Conservation (phyloP, 2,329 filamentous ascomycete species). For the Pyricularia pennisetigena region DNA sequence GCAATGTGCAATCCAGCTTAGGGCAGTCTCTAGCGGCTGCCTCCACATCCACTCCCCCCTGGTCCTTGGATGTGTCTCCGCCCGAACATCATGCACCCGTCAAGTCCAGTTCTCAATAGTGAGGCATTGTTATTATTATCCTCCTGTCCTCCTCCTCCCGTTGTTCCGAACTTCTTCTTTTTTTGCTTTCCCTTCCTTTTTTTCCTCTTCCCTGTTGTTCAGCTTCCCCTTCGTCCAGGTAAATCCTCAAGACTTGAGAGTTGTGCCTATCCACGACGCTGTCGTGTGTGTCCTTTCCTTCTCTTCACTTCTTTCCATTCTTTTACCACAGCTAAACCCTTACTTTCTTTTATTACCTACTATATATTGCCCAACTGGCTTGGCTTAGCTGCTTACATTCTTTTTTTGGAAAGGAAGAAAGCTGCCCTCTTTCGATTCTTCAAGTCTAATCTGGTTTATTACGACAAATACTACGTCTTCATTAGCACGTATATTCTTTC, state of each 20-base stretch:
- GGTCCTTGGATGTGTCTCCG: slow-evolving; percentile 18
- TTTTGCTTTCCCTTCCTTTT: slow-evolving; percentile 17
- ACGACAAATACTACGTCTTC: slow-evolving; percentile 9
- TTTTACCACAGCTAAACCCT: slow-evolving; percentile 22
- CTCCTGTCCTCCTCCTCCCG: slow-evolving; percentile 21
- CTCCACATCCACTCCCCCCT: slow-evolving; percentile 1
- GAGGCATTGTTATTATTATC: slow-evolving; percentile 29
- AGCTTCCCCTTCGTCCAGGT: slow-evolving; percentile 13
- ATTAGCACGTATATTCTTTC: slow-evolving; percentile 15
- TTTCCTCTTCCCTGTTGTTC: slow-evolving; percentile 17
- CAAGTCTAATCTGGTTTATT: slow-evolving; percentile 25
- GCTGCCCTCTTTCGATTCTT: slow-evolving; percentile 14
- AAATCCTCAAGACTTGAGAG: slow-evolving; percentile 15
- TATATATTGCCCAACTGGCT: slow-evolving; percentile 42
- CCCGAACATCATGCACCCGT: slow-evolving; percentile 22
- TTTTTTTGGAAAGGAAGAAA: slow-evolving; percentile 27
- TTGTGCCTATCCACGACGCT: slow-evolving; percentile 12
- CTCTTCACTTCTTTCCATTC: slow-evolving; percentile 23
- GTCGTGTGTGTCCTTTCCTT: slow-evolving; percentile 21
- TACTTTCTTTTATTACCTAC: slow-evolving; percentile 30
- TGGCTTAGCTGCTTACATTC: slow-evolving; percentile 49
- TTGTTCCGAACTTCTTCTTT: slow-evolving; percentile 11
- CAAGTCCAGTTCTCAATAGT: slow-evolving; percentile 6
- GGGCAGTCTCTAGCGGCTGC: not conserved
- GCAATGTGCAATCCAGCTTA: not conserved